Base-by-base conservation (phyloP, 208 protist genomes). In the Kentomonas sorsogonicus region DNA sequence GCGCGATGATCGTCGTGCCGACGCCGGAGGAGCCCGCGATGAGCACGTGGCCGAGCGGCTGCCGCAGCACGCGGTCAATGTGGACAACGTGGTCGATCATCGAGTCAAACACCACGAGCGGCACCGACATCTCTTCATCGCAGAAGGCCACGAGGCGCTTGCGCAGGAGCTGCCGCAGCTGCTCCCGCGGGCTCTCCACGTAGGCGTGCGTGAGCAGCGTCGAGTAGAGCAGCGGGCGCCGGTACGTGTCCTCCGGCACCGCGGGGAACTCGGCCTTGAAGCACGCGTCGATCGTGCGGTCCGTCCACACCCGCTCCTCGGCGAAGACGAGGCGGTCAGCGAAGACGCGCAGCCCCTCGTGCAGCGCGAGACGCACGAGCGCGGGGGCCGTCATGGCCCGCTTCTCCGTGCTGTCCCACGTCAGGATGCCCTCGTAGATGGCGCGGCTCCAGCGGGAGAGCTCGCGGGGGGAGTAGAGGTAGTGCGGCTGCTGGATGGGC, bases 381-480 rank as follows among this genome's bases (percentile, higher is more conserved):
- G 67, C 71, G 3, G 86, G 74, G 6, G 83, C 58, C 16, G 59
- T 54, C n/a, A 87, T 50, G 20, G 4, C 34, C 27, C 64, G 57
- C 39, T 68, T 63, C 30, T 65, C 67, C 13, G 46, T 26, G 34
- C 70, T 67, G 43, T 94, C 80, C 72, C 86, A 83, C 1, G 84
- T 87, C 61, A 86, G 67, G 30, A 99, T 57, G 27, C 82, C 96
- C 66, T 98, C 93, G 56, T 97, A 83, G n/a, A 99, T 65, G 18
- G 98, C 97, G n/a, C 98, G 89, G 22, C 91, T 78, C 97, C 98
- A 99, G 26, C 98, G 91, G 18, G 95, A 97, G 11, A 99, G 83
- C 73, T 99, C 98, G 63, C 98, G 88, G 1, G 98, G 98, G 18
- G 89, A 97, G 89, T 99, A 99, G 39, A 99, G 84, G 81, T 99